phyloP scores from a whole-genome alignment of 2,329 filamentous ascomycete genomes.

The Aspergillus ibericus region DNA sequence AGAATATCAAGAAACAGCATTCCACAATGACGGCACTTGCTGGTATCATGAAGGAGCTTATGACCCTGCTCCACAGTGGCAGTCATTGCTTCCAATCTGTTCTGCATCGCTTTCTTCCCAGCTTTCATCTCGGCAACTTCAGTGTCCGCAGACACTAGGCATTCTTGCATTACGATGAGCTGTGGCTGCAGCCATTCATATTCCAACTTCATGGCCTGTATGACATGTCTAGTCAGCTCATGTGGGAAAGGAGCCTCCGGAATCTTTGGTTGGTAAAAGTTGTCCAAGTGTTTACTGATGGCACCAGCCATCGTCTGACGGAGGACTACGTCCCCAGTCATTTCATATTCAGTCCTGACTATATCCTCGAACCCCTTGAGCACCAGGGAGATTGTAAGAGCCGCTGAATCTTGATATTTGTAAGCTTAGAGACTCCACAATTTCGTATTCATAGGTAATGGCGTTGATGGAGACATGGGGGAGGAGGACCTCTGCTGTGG shows the following conservation, averaged over 20 bases:
- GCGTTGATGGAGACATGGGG: neutral
- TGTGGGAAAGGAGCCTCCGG: neutral
- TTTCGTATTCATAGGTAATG: neutral
- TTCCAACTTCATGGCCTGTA: neutral
- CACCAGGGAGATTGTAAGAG: neutral
- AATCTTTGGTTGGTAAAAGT: neutral
- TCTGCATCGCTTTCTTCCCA: neutral
- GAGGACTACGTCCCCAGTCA: neutral
- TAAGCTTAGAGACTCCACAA: neutral
- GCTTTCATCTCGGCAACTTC: neutral
- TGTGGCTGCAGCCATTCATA: neutral
- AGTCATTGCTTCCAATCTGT: neutral
- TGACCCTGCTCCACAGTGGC: neutral
- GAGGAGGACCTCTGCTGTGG: neutral
- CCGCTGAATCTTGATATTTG: neutral
- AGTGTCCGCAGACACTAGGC: neutral
- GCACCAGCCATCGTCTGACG: neutral
- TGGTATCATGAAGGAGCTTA: neutral
- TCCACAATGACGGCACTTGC: neutral
- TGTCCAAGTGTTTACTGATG: neutral
- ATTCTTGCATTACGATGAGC: neutral
- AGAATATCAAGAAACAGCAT: neutral
- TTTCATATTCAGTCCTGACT: neutral
- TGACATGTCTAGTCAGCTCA: neutral
- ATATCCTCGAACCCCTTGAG: neutral